These are phyloP conservation scores for Tulasnella sp. DNA, from an alignment of 768 basidiomycete species.

Conservation along the genomic window DNA sequence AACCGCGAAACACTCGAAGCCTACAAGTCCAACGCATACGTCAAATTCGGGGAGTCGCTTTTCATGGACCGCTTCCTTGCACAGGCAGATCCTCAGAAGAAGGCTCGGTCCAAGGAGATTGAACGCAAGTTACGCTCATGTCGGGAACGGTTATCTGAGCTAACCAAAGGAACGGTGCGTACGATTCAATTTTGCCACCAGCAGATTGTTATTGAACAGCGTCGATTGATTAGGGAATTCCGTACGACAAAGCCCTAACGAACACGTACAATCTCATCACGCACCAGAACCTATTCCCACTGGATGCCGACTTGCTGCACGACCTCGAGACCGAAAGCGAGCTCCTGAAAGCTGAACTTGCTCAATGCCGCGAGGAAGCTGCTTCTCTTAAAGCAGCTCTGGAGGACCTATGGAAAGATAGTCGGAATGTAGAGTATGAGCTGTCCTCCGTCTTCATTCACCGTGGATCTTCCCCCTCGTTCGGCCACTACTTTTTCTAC, in stretches of 20 bases:
- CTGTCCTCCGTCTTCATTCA: constrained; percentile 91
- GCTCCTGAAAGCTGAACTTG: constrained; percentile 54
- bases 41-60: constrained; percentile 82
- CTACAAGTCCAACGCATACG: constrained; percentile 94
- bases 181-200: background rate
- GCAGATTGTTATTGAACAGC: background rate
- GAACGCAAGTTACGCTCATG: constrained; percentile 59
- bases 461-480: constrained; percentile 79
- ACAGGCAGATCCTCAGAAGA: constrained; percentile 65
- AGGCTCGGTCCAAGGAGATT: constrained; percentile 62
- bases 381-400: constrained; percentile 60
- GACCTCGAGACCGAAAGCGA: constrained; percentile 54
- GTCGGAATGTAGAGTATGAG: constrained; percentile 69
- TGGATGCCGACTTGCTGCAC: constrained; percentile 50
- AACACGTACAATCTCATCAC: constrained; percentile 56
- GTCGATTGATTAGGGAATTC: constrained; percentile 49
- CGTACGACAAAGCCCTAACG: constrained; percentile 54
- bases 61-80: constrained; percentile 91
- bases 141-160: constrained; percentile 61
- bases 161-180: constrained; percentile 69
- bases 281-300: constrained; percentile 42
- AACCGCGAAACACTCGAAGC: constrained; percentile 86
- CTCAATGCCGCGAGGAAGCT: constrained; percentile 48
- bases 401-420: constrained; percentile 70
- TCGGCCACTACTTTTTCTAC: constrained; percentile 96